phyloP scores from a whole-genome alignment of 148 eudicot species.

The Chenopodium album region DNA sequence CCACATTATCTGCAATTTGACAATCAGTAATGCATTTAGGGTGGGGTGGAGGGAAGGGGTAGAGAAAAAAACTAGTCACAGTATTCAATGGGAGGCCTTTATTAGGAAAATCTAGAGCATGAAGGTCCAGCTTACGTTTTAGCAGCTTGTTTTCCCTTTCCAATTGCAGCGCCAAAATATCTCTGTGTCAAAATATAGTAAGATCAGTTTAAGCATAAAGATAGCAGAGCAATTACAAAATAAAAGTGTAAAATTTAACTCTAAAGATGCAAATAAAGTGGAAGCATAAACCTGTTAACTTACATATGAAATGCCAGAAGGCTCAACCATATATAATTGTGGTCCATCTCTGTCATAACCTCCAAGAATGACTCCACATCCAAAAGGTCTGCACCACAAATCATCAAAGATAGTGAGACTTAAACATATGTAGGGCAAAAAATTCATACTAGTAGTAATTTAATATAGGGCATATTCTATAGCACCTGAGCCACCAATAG shows the following conservation, averaged over 20 bases:
- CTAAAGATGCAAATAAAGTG: not conserved
- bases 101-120: not conserved
- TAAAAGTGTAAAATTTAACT: not conserved
- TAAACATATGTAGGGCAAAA: not conserved
- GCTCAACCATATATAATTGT: conserved; percentile 89
- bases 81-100: not conserved
- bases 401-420: not conserved
- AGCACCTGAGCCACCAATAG: conserved; percentile 99
- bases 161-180: conserved; percentile 96
- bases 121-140: conserved; percentile 71
- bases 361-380: conserved; percentile 93
- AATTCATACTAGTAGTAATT: not conserved
- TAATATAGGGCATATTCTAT: not conserved
- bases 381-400: conserved; percentile 75
- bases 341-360: conserved; percentile 99
- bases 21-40: not conserved
- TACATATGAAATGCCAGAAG: conserved; percentile 97
- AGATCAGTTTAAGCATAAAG: not conserved
- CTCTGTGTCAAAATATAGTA: conserved; percentile 43
- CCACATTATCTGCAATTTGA: not conserved
- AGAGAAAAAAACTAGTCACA: not conserved
- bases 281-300: conserved; percentile 34
- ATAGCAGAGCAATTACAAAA: conserved; percentile 1
- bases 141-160: conserved; percentile 98
- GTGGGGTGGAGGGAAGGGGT: not conserved